Base-by-base conservation (phyloP, 495 filamentous ascomycete genomes). In the Penicillium paradoxum region DNA sequence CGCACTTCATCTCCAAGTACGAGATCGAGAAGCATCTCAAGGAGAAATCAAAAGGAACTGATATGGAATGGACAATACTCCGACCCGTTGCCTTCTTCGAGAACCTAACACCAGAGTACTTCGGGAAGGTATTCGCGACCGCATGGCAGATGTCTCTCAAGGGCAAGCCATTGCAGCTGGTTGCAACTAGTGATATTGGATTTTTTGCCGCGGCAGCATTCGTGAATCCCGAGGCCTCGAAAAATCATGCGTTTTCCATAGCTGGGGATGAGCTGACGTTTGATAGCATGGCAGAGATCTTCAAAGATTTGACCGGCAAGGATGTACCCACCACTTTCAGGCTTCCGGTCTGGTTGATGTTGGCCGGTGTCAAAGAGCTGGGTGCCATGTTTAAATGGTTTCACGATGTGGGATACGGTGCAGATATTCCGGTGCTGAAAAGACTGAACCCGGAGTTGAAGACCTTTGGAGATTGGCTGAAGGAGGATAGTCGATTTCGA, bases 61-160 rank as follows among this genome's bases (percentile, higher is more conserved):
- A 65, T 27, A 85, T 88, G 81, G 53, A 59, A 3, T 87, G 80
- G 78, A 80, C 78, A 0, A 80, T 86, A 21, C 64, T 86, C 4
- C 76, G 83, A n/a, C 83, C 86, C 0, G 76, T 77, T 0, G 79
- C 80, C 0, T 90, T 89, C 67, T 80, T 86, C 69, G 86, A 89
- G 7, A 86, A 85, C 58, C 61, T 86, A 15, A 72, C 66, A 0
- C 78, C 80, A 0, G 78, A 74, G 34, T 81, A 87, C 57, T 53
- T 70, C 11, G 83, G 80, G 33, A 84, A 82, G 52, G 71, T 83
- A 0, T 86, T 89, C 62, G 48, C 71, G 1, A 77, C 83, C 0
- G 69, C 74, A 5, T 71, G 81, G 61, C 71, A 73, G 40, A 66
- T 73, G 8, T 65, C 72, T 2, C 25, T 73, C 22, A 76, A 78